Evolutionary conservation across 2,329 filamentous ascomycete genomes (phyloP), one percentile per base, ranked within the genome.

Genomic region (Dothiorella sarmentorum): DNA sequence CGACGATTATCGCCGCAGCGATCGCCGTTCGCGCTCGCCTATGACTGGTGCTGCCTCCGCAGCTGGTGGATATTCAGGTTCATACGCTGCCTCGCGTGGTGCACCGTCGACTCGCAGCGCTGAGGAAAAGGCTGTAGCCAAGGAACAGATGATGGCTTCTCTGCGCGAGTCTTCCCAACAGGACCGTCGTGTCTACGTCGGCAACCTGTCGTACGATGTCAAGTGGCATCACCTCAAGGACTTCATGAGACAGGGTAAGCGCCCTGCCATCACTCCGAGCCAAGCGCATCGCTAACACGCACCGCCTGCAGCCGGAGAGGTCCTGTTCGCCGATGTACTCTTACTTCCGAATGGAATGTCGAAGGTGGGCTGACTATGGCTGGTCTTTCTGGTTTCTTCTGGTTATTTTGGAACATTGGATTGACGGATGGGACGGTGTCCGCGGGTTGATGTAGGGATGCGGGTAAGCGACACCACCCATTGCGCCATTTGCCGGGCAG

Each of bases 321-420:
- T 99, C 77, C 86, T 97, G 81, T 99, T 96, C 82, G 94, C 94
- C 82, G 94, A 99, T 85, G 94, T 99, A 75, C 87, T 99, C 80
- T 84, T 96, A 78, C 91, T 99, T 88, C 94, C 94, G 74, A 99
- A 99, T 85, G 94, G 94, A 92, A 99, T 99, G 94, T 97, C 93
- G 90, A 99, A 99, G 93, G 93, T 97, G 92, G 91, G 90, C 91
- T 92, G 88, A 89, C 85, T 53, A 85, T 87, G 88, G 88, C 85
- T 90, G 90, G 89, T 86, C 81, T 81, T 81, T 80, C 75, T 78
- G 80, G 79, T 80, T 80, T 85, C 83, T 83, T 78, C 79, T 80
- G 73, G 73, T 53, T 75, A 69, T 68, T 74, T 88, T 90, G 91
- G 90, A 94, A 45, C 84, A 87, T 90, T 94, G 90, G 91, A 89